Percentiles rank a stretch among this genome's conserved stretches.
These are phyloP conservation scores for Prillingera fragicola DNA, from an alignment of 1,284 basidiomycete genomes.

Conservation along the genomic window DNA sequence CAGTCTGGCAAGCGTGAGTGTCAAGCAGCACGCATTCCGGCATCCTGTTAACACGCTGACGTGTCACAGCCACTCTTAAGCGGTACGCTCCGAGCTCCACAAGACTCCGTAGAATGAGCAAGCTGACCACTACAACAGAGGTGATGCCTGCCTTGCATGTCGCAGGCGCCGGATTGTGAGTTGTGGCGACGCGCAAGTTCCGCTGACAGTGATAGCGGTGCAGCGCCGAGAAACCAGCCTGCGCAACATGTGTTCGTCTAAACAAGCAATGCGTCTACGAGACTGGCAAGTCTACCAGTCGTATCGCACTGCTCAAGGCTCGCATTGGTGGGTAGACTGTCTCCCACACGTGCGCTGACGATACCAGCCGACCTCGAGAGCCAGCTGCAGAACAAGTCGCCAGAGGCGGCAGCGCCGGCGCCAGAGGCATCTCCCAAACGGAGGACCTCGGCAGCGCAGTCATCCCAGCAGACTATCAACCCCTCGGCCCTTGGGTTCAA, in stretches of 20 bases:
- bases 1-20: conserved; percentile 14
- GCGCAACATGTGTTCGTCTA: conserved; percentile 24
- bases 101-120: neutral
- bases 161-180: conserved; percentile 28
- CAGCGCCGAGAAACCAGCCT: conserved; percentile 26
- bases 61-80: conserved; percentile 17
- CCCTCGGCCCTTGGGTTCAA: conserved; percentile 4
- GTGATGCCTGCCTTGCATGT: conserved; percentile 30
- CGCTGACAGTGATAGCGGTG: conserved; percentile 16
- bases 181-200: neutral
- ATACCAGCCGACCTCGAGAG: conserved; percentile 15
- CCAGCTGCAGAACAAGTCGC: conserved; percentile 10
- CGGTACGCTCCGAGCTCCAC: conserved; percentile 7
- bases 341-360: neutral
- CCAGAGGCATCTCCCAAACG: neutral
- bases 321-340: conserved; percentile 16
- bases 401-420: neutral
- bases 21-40: neutral
- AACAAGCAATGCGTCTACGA: conserved; percentile 30
- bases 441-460: too few relatives aligned
- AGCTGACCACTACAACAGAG: conserved; percentile 6
- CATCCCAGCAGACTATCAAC: conserved; percentile 5
- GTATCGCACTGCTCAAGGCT: conserved; percentile 27
- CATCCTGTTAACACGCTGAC: neutral
- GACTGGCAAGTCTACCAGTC: conserved; percentile 20